Evolutionary conservation across 495 filamentous ascomycete genomes (phyloP).

Genomic region (Penicillium dipodomyicola): DNA sequence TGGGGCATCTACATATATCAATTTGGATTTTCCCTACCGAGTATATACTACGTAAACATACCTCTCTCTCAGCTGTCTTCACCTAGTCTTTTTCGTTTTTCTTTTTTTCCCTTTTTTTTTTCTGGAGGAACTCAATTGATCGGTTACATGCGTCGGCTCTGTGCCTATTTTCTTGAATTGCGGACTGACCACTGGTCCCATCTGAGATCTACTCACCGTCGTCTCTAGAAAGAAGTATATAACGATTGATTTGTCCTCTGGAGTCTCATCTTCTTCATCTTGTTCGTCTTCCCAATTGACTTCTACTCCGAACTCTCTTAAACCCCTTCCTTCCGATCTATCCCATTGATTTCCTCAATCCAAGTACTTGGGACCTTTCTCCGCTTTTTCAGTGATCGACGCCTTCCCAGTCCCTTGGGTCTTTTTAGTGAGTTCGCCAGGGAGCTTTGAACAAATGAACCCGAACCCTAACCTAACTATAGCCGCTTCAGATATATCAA

Average conservation of each 20-base stretch:
- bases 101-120: conserved; percentile 2
- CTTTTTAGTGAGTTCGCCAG: conserved; percentile 15
- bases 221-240: conserved; percentile 21
- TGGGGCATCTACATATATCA: neutral
- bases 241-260: conserved; percentile 13
- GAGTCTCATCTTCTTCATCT: conserved; percentile 2
- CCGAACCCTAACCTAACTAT: neutral
- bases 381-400: conserved; percentile 25
- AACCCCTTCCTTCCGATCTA: neutral
- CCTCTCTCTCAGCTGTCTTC: neutral
- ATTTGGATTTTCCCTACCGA: neutral
- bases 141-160: conserved; percentile 27
- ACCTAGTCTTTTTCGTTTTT: neutral
- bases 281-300: conserved; percentile 2
- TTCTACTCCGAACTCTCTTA: neutral
- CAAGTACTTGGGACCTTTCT: conserved; percentile 11
- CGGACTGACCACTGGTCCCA: conserved; percentile 17
- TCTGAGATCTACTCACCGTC: conserved; percentile 10
- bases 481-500: neutral
- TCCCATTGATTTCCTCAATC: neutral
- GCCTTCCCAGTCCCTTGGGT: conserved; percentile 26
- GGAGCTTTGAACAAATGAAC: too few species aligned
- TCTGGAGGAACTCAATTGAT: neutral
- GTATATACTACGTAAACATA: neutral
- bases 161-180: conserved; percentile 16